Evolutionary conservation across 202 grass and related monocot species (phyloP).

Genomic region (Bolboschoenoplectus hybrid): DNA sequence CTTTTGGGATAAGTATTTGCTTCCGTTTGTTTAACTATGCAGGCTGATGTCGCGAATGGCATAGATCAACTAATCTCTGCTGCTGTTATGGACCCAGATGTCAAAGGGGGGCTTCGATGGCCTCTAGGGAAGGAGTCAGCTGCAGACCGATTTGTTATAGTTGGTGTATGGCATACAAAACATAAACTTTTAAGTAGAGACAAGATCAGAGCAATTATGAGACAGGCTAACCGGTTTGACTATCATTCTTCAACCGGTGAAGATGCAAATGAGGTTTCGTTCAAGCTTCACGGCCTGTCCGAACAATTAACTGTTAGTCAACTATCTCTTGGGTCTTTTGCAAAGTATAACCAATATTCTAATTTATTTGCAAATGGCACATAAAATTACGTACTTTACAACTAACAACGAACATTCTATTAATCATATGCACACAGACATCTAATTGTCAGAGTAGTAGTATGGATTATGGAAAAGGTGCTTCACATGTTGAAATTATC

Average conservation of each 20-base stretch:
- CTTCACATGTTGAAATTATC: background rate
- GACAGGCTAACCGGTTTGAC: conserved; percentile 55
- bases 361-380: conserved; percentile 14
- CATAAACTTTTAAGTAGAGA: conserved; percentile 51
- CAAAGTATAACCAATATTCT: conserved; percentile 8
- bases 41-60: conserved; percentile 58
- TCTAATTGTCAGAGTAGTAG: background rate
- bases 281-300: conserved; percentile 54
- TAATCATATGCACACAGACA: background rate
- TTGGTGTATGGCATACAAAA: conserved; percentile 51
- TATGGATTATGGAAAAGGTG: background rate
- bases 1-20: background rate
- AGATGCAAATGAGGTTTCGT: conserved; percentile 55
- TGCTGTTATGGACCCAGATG: conserved; percentile 59
- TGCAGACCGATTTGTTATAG: conserved; percentile 52
- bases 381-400: background rate
- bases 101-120: conserved; percentile 74
- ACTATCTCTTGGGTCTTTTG: conserved; percentile 19
- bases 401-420: background rate
- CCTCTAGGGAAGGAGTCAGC: conserved; percentile 55
- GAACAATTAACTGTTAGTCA: conserved; percentile 57
- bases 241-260: conserved; percentile 51
- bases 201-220: conserved; percentile 55
- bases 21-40: conserved; percentile 34
- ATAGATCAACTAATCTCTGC: conserved; percentile 55